Base-by-base conservation (phyloP, 306 rosid species). In the Casuarina equisetifolia region DNA sequence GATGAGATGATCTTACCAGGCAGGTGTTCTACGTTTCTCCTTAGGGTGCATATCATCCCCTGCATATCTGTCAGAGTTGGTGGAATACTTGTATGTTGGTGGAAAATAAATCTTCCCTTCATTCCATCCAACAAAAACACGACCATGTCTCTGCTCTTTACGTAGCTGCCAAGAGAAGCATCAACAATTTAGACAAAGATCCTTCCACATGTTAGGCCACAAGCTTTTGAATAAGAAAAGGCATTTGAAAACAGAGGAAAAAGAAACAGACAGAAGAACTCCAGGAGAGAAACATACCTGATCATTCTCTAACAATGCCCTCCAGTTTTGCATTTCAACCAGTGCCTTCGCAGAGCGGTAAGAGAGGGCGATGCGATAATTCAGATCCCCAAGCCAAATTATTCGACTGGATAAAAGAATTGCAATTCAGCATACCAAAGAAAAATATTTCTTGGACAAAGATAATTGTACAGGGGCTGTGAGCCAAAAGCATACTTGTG, bases 281-380 rank as follows among this genome's bases (percentile, higher is more conserved):
- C 42, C 35, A 35, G 72, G 79, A 80, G 75, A 36, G 62, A 55
- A 68, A 75, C 88, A 69, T 91, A 84, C 99, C 91, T 96, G 99
- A 78, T 96, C 99, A 75, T 86, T 92, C 90, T 96, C 99, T 78
- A 96, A 83, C 81, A 96, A 85, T 81, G 97, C 98, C 87, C 98
- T 90, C 99, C 99, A 96, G 76, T 96, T 96, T 82, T 96, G 99
- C 99, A 96, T 96, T 93, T 96, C 99, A 45, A 96, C 97, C 35
- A 96, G 91, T 2, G 99, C 98, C 83, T 91, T 93, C 35, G 98
- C 99, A 77, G 98, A 93, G 19, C 98, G 98, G 86, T 91, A 90
- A 61, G 91, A 79, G 70, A 93, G 96, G 36, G 97, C 95, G 13
- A 96, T 96, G 73, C 99, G 97, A 77, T 96, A 96, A 81, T 96